Conservation (phyloP, 805 yeast genomes). For the Zygotorulaspora florentina region DNA sequence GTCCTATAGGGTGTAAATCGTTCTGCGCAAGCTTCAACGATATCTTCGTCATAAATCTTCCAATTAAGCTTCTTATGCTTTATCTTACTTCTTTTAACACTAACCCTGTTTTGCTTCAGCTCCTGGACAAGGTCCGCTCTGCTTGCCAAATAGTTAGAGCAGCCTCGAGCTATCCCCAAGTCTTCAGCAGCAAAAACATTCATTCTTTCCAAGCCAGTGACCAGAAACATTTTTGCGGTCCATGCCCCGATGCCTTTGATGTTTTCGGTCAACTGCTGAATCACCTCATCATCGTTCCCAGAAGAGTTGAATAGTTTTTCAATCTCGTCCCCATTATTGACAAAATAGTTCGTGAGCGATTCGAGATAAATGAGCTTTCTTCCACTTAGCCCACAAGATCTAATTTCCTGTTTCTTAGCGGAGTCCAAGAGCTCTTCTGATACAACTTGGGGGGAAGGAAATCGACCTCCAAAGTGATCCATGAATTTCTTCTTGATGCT, state of each 20-base stretch:
- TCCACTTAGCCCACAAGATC: conserved; percentile 63
- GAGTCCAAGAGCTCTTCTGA: conserved; percentile 28
- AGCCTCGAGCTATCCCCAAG: conserved; percentile 81
- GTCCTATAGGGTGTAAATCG: conserved; percentile 63
- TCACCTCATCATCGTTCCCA: conserved; percentile 43
- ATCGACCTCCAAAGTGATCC: conserved; percentile 35
- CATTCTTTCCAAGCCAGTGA: conserved; percentile 61
- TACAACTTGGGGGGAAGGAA: conserved; percentile 53
- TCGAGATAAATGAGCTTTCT: conserved; percentile 63
- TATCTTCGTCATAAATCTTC: conserved; percentile 60
- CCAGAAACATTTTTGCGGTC: conserved; percentile 85
- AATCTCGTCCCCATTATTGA: conserved; percentile 36
- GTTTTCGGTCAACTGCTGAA: conserved; percentile 42
- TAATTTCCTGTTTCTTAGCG: conserved; percentile 42
- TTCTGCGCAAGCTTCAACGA: conserved; percentile 51
- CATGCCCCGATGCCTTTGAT: conserved; percentile 77
- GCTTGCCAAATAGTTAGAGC: conserved; percentile 54
- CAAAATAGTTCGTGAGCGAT: conserved; percentile 50
- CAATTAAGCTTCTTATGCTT: conserved; percentile 52
- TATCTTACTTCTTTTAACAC: conserved; percentile 35
- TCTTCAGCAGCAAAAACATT: conserved; percentile 77
- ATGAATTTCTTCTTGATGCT: conserved; percentile 53
- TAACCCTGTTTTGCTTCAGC: conserved; percentile 41
- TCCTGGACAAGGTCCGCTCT: conserved; percentile 48
- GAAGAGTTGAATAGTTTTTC: conserved; percentile 36